Evolutionary conservation across 2,329 filamentous ascomycete genomes (phyloP).

Genomic region (Mycosphaerelloides madeirae): DNA sequence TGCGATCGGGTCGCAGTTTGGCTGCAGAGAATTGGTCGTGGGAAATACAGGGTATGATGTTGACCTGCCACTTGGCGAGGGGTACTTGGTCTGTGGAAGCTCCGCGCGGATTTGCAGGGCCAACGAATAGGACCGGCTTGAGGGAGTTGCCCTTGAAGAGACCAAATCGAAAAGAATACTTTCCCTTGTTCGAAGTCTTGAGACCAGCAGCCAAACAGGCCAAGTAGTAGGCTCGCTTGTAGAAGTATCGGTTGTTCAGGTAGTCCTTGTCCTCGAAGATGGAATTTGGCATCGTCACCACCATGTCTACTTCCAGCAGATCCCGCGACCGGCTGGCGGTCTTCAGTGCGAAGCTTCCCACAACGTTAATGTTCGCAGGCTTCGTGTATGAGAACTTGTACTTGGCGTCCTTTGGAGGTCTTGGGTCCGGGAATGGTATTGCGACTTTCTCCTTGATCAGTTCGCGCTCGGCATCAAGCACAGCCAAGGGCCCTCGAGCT

Average conservation of each 20-base stretch:
- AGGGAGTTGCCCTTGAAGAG: conserved; percentile 41
- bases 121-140: conserved; percentile 61
- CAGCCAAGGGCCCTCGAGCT: conserved; percentile 45
- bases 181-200: conserved; percentile 61
- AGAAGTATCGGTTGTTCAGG: conserved; percentile 86
- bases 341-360: conserved; percentile 78
- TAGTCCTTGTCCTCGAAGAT: conserved; percentile 95
- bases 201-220: conserved; percentile 73
- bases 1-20: conserved; percentile 67
- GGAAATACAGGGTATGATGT: conserved; percentile 71
- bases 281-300: conserved; percentile 72
- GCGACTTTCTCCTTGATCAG: conserved; percentile 62
- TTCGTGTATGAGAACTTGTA: conserved; percentile 77
- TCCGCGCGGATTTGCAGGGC: conserved; percentile 22
- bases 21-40: conserved; percentile 63
- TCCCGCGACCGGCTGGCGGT: conserved; percentile 59
- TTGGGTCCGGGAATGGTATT: conserved; percentile 83
- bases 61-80: conserved; percentile 55
- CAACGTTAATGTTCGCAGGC: conserved; percentile 75
- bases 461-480: conserved; percentile 64
- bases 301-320: conserved; percentile 67
- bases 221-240: conserved; percentile 88
- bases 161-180: conserved; percentile 32
- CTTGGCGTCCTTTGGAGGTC: conserved; percentile 67
- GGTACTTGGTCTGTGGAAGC: conserved; percentile 4